Base-by-base conservation (phyloP, 805 yeast species). In the Yamadazyma takamatsuzukensis region DNA sequence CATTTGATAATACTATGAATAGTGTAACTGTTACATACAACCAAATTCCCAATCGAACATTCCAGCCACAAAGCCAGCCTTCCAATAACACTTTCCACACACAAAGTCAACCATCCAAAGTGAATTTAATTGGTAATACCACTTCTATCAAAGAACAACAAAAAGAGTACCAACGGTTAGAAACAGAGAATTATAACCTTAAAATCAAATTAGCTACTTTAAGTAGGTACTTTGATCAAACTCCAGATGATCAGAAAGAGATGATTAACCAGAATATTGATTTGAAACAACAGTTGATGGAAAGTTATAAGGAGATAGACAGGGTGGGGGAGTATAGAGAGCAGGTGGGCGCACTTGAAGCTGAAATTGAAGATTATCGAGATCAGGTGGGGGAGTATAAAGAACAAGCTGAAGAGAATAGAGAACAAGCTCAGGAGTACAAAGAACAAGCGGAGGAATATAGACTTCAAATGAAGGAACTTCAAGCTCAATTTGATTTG, bases 151-250 rank as follows among this genome's bases (percentile, higher is more conserved):
- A 47, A 28, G 50, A 49, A 30, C 56, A 48, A 27, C 50, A 47
- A 28, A 18, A 36, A 15, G 42, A 47, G 16, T 36, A 40, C 24
- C 40, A 51, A 25, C 49, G 51, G 36, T 53, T 70, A 19, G 54
- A 61, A 34, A 53, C 61, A 8, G 75, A 70, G 23, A 70, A 70
- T 38, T 65, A 63, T 42, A 64, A 64, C 33, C 51, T 70, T 41
- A 70, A 67, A 40, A 55, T 69, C 21, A 65, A 68, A 37, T 53
- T 68, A 23, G 66, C 70, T 2, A 62, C 68, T 4, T 49, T 68
- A 18, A 59, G 62, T 4, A 55, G 59, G 43, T 64, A 55, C 31
- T 50, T 66, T 25, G 56, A 63, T 30, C 62, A 57, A n/a, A 53
- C 70, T n/a, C 75, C 76, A 0, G 52, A 48, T 23, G 72, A 67